A percentile compares a stretch with the other conserved stretches of the same genome.
phyloP scores from a whole-genome alignment of 768 basidiomycete species.

The Russula vinacea region DNA sequence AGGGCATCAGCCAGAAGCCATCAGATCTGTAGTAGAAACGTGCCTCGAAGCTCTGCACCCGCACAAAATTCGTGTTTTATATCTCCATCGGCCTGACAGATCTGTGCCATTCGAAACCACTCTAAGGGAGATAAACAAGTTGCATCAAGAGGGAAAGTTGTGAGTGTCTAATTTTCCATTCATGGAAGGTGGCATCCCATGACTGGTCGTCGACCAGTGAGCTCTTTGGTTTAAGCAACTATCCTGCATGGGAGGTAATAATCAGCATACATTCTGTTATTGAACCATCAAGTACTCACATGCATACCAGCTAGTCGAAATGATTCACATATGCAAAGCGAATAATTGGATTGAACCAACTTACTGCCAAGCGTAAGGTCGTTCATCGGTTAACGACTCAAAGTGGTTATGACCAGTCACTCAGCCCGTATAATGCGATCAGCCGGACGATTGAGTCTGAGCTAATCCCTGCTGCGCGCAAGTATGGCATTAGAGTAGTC shows the following conservation, averaged over 20 bases:
- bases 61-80: background rate
- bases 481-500: background rate
- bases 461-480: background rate
- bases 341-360: background rate
- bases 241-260: background rate
- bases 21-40: background rate
- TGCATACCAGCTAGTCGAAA: background rate
- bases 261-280: background rate
- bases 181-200: background rate
- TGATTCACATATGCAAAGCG: background rate
- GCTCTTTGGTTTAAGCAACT: constrained; percentile 1
- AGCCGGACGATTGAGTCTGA: constrained; percentile 1
- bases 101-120: background rate
- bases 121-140: background rate
- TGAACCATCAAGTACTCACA: background rate
- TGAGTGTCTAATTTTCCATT: background rate
- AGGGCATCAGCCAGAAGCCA: background rate
- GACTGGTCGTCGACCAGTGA: background rate
- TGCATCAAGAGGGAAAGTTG: background rate
- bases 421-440: background rate
- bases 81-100: background rate
- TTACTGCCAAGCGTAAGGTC: background rate
- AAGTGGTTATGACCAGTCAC: background rate
- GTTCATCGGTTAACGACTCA: background rate
- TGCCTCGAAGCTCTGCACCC: background rate